Percentiles rank a stretch among this genome's conserved stretches.
Conservation (phyloP, 176 grass and related monocot species). For the Alopecurus myosuroides region DNA sequence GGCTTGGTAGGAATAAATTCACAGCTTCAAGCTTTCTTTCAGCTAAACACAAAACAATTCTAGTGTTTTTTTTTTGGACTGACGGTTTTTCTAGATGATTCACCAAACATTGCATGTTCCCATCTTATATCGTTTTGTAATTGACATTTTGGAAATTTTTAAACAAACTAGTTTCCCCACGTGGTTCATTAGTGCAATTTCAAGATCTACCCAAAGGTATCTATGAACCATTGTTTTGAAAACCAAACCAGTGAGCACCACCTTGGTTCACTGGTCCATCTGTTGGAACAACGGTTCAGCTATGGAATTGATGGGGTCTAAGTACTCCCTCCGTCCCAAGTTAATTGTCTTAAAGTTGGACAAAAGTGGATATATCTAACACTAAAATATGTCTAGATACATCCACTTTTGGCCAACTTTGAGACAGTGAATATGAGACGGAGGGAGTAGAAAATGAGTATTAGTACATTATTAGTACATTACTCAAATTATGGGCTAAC, state of each 20-base stretch:
- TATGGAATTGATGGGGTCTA: too few relatives aligned
- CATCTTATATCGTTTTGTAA: background rate
- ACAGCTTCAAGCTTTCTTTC: background rate
- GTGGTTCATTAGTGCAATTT: background rate
- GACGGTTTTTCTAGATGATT: background rate
- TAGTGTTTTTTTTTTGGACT: background rate
- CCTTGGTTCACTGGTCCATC: background rate
- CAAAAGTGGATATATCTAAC: too few relatives aligned
- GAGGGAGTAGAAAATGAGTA: too few relatives aligned
- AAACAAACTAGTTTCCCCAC: background rate
- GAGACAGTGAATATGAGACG: too few relatives aligned
- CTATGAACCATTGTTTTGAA: background rate
- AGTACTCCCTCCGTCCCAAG: too few relatives aligned
- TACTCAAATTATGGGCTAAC: background rate
- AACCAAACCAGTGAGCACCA: background rate
- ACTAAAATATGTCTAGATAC: too few relatives aligned
- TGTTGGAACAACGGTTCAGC: background rate
- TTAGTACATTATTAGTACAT: too few relatives aligned
- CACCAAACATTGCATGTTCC: background rate
- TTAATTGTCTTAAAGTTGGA: too few relatives aligned
- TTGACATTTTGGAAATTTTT: background rate
- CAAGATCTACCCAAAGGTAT: background rate
- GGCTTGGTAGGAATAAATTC: background rate
- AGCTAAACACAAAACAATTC: background rate
- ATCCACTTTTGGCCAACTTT: too few relatives aligned